A percentile compares a stretch with the other conserved stretches of the same genome.
Evolutionary conservation across 75 land plant species (phyloP).

Genomic region (Picea glauca): DNA sequence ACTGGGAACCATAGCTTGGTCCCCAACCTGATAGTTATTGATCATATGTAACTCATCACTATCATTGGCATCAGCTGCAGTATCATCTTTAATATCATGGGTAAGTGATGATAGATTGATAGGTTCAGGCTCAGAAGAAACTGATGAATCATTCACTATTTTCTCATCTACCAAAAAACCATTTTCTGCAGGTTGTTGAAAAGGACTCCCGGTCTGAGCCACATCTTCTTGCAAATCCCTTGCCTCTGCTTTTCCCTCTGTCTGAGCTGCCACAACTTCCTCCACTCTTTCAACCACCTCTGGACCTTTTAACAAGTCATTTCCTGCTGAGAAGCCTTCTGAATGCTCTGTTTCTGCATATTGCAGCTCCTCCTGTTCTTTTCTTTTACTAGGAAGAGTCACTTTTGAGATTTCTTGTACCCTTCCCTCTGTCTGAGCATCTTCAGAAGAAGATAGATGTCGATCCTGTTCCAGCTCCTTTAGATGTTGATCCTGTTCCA

Average conservation of each 20-base stretch:
- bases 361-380: background rate
- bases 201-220: background rate
- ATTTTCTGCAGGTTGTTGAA: slow-evolving; percentile 5
- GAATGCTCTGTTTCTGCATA: background rate
- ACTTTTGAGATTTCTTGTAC: background rate
- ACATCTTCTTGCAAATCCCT: slow-evolving; percentile 7
- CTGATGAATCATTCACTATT: background rate
- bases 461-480: background rate
- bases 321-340: background rate
- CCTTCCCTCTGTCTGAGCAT: background rate
- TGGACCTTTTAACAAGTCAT: background rate
- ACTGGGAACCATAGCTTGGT: background rate
- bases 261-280: background rate
- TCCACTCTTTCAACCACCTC: background rate
- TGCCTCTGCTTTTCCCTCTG: background rate
- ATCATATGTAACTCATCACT: background rate
- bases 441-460: background rate
- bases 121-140: slow-evolving; percentile 2
- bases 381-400: background rate
- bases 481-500: background rate
- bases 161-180: background rate
- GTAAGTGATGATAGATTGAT: background rate
- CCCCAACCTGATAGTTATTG: background rate
- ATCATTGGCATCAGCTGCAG: background rate
- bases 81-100: background rate